Evolutionary conservation across 306 rosid genomes (phyloP), one percentile per base, ranked within the genome.

Genomic region (Dalbergia cultrata): DNA sequence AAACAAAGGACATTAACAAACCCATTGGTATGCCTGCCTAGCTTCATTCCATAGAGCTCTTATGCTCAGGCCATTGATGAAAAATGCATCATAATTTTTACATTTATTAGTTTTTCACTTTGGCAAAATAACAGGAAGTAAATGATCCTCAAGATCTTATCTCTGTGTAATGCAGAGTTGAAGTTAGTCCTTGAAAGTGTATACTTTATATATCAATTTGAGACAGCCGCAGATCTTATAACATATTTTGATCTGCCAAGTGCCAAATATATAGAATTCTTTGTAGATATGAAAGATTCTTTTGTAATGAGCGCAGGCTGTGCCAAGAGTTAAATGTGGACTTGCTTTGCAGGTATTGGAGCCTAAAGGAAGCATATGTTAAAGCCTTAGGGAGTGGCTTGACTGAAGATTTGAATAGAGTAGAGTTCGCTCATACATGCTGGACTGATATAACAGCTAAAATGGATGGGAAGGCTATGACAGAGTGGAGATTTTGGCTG

Each of bases 311-410:
- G 57, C 49, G 66, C 9, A 72, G 47, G 37, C 26, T 57, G 9
- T 58, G 45, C 18, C 69, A 59, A 73, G 57, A 14, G 47, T 64
- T 18, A 67, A 69, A 77, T 70, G n/a, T 59, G 34, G 19, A 19
- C 63, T 31, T 81, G 34, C 47, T 26, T 83, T 85, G 84, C 87
- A 95, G 98, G 75, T 92, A 90, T 84, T 95, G 98, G 98, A 85
- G 90, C 87, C 77, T 95, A 67, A 92, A 92, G 83, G 98, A 95
- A 85, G 97, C 97, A 21, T 92, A 89, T 71, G 97, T 92, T 72
- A 92, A 95, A 87, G 95, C 97, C 56, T 84, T 80, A 49, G 98
- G 97, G 50, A 91, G 91, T 72, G 97, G 98, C 82, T 74, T 95
- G 72, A 80, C 85, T 47, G 81, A 72, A 45, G 86, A 85, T 67